Percentiles rank a stretch among this genome's conserved stretches.
Evolutionary conservation across 805 yeast species (phyloP).

Genomic region (Candida argentea): DNA sequence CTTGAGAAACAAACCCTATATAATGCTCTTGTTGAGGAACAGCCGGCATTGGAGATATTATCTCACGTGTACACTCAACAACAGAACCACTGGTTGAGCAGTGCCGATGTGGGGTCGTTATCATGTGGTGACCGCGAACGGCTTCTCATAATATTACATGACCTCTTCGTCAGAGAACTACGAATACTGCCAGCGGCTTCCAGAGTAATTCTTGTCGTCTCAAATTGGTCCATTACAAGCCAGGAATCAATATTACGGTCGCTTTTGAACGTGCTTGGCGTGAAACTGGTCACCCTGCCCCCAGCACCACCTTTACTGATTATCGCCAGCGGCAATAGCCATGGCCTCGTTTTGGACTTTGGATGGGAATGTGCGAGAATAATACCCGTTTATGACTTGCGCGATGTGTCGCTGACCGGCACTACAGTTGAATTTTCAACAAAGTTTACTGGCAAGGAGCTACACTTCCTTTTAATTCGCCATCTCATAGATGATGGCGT

Average conservation of each 20-base stretch:
- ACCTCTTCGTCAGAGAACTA: no score
- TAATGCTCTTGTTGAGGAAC: slow-evolving; percentile 1
- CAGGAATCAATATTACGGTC: slow-evolving; percentile 11
- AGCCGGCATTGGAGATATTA: slow-evolving; percentile 1
- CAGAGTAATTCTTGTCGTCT: slow-evolving; percentile 14
- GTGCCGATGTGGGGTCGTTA: slow-evolving; percentile 1
- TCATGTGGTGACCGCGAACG: slow-evolving; percentile 1
- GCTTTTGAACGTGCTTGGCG: slow-evolving; percentile 13
- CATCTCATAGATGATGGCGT: slow-evolving; percentile 6
- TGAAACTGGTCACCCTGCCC: slow-evolving; percentile 14
- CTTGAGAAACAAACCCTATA: no score
- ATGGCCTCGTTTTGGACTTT: slow-evolving; percentile 20
- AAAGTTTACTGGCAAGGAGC: slow-evolving; percentile 7
- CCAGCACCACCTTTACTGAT: slow-evolving; percentile 12
- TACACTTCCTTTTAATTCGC: slow-evolving; percentile 12
- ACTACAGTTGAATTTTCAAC: background rate
- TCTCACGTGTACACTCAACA: slow-evolving; percentile 6
- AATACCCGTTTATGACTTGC: slow-evolving; percentile 14
- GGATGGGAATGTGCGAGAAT: slow-evolving; percentile 17
- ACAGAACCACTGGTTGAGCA: slow-evolving; percentile 5
- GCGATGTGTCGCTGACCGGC: slow-evolving; percentile 4
- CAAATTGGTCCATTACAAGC: slow-evolving; percentile 7
- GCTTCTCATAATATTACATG: slow-evolving; percentile 8
- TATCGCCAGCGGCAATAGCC: slow-evolving; percentile 10
- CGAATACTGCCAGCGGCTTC: no score